Conservation (phyloP, 169 alveolate species). For the Cystoisospora suis region DNA sequence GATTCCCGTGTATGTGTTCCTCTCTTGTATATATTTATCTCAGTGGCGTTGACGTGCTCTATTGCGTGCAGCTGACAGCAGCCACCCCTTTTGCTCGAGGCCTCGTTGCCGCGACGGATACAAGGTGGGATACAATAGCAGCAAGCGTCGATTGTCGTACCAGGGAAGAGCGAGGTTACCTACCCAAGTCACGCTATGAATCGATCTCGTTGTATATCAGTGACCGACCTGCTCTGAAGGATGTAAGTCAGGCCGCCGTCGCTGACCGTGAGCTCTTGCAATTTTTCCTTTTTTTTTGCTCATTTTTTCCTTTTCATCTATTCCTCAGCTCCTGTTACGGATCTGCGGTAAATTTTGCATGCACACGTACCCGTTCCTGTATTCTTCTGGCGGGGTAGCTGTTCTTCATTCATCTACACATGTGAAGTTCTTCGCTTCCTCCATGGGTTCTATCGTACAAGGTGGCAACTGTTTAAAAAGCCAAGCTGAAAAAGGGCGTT, state of each 20-base stretch:
- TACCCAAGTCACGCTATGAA: slow-evolving; percentile 90
- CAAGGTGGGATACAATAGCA: slow-evolving; percentile 92
- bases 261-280: background rate
- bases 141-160: slow-evolving; percentile 92
- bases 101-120: slow-evolving; percentile 87
- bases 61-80: slow-evolving; percentile 90
- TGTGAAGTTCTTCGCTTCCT: too few species aligned
- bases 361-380: too few species aligned
- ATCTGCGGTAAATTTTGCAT: too few species aligned
- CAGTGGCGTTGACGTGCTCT: too few species aligned
- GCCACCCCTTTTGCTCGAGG: slow-evolving; percentile 93
- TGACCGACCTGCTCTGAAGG: slow-evolving; percentile 69
- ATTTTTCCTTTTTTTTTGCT: background rate
- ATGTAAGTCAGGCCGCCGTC: slow-evolving; percentile 36
- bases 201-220: slow-evolving; percentile 90
- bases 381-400: too few species aligned
- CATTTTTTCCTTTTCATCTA: background rate
- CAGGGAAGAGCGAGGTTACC: slow-evolving; percentile 84
- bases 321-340: background rate
- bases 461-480: too few species aligned
- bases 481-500: too few species aligned
- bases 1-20: too few species aligned
- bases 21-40: too few species aligned
- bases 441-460: too few species aligned
- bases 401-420: too few species aligned